Conservation (phyloP, 2,329 filamentous ascomycete genomes). For the Fusarium palustre region DNA sequence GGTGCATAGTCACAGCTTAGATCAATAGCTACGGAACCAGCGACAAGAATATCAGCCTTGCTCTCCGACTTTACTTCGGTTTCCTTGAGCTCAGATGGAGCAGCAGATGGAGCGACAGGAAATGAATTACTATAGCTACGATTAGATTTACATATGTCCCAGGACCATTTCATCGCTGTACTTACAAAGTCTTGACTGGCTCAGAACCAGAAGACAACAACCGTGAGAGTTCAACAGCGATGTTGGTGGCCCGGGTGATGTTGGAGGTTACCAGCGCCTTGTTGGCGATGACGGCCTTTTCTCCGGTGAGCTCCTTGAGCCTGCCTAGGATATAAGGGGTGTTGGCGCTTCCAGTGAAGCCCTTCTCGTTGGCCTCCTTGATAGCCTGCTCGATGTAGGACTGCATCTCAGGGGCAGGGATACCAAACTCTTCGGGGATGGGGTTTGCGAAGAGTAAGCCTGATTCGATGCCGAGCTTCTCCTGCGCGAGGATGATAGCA, state of each 20-base stretch:
- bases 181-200: constrained; percentile 53
- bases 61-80: constrained; percentile 24
- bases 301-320: constrained; percentile 81
- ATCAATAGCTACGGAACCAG: constrained; percentile 91
- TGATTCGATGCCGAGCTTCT: constrained; percentile 76
- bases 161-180: constrained; percentile 43
- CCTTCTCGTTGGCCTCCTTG: constrained; percentile 71
- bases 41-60: constrained; percentile 79
- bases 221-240: constrained; percentile 65
- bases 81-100: constrained; percentile 27
- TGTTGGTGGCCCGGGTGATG: constrained; percentile 65
- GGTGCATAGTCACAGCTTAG: constrained; percentile 80
- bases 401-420: constrained; percentile 78
- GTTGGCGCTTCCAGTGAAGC: constrained; percentile 78
- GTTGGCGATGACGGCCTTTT: constrained; percentile 80
- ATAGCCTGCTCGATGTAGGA: constrained; percentile 75
- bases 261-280: constrained; percentile 68
- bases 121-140: constrained; percentile 50
- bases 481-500: constrained; percentile 86
- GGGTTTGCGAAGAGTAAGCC: constrained; percentile 92
- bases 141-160: constrained; percentile 51
- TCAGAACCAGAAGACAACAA: constrained; percentile 52
- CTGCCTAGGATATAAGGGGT: constrained; percentile 85
- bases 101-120: constrained; percentile 31
- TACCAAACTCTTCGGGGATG: constrained; percentile 76